These are phyloP conservation scores for Rhodosporidiobolus odoratus DNA, from an alignment of 768 basidiomycete genomes.

Conservation along the genomic window DNA sequence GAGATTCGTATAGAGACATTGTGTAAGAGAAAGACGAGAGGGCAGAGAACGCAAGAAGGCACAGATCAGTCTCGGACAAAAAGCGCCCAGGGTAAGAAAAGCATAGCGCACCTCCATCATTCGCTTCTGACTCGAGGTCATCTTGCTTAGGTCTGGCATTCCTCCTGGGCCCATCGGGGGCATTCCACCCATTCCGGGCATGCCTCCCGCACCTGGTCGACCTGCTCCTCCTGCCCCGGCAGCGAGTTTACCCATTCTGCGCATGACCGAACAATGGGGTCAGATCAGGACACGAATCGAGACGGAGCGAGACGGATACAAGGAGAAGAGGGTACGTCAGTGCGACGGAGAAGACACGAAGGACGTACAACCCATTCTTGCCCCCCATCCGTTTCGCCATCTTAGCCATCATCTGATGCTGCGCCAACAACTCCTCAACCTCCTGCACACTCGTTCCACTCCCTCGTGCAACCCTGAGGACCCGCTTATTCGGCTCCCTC, in stretches of 20 bases:
- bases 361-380: conserved; percentile 79
- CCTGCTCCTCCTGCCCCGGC: conserved; percentile 66
- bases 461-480: conserved; percentile 81
- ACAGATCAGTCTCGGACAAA: not conserved
- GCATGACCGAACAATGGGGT: conserved; percentile 64
- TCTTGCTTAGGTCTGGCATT: conserved; percentile 48
- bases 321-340: not conserved
- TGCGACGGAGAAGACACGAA: not conserved
- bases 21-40: conserved; percentile 6
- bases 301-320: not conserved
- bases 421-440: conserved; percentile 94
- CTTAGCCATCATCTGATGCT: conserved; percentile 97
- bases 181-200: conserved; percentile 24
- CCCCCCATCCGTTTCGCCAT: conserved; percentile 98
- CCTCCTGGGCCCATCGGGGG: conserved; percentile 26
- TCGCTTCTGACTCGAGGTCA: conserved; percentile 85
- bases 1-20: conserved; percentile 15
- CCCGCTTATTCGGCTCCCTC: conserved; percentile 76
- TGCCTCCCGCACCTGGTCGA: conserved; percentile 57
- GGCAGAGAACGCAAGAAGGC: not conserved
- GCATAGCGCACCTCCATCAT: conserved; percentile 71
- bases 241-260: conserved; percentile 78
- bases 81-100: not conserved
- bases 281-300: not conserved
- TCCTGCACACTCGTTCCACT: conserved; percentile 92